Base-by-base conservation (phyloP, 129 eudicot genomes). In the Tagetes patula region DNA sequence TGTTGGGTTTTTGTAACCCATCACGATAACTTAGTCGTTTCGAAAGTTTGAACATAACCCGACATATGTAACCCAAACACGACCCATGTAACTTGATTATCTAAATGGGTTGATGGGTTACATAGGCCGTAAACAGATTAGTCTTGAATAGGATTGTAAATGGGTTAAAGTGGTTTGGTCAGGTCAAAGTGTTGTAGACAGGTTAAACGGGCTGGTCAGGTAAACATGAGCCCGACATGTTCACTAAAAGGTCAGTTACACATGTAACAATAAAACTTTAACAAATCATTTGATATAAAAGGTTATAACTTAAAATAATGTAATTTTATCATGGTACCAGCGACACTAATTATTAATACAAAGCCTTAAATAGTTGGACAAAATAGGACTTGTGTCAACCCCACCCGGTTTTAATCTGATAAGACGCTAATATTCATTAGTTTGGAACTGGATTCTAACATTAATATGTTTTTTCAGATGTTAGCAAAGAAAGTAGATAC, bases 401-500 rank as follows among this genome's bases (percentile, higher is more conserved):
- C 46, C 4, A 69, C 61, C 61, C 33, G 10, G 6, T 34, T 32
- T 41, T 41, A 34, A 65, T 65, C 12, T 30, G 33, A 43, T 60
- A 45, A 39, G 5, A 72, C 43, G 68, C 11, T 53, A 33, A 63
- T 10, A 53, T 36, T 48, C 20, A 54, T 38, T 47, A 48, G 47
- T 76, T 20, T 20, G 27, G 27, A 20, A 20, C 0, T 67, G 50
- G 74, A 55, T 36, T 11, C 3, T 50, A 30, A 37, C 53, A 5
- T 13, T 68, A 5, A 33, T 67, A 47, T 30, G 62, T 62, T 53
- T 50, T 50, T 72, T 55, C 81, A 92, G 97, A 92, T 92, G 94
- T 76, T 92, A 62, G 87, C 96, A 65, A 92, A 87, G 94, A 92
- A 89, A 83, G 97, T 92, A 56, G 97, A 92, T 58, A 92, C 97